These are phyloP conservation scores for Cajanus cajan DNA, from an alignment of 306 rosid species.

Conservation along the genomic window DNA sequence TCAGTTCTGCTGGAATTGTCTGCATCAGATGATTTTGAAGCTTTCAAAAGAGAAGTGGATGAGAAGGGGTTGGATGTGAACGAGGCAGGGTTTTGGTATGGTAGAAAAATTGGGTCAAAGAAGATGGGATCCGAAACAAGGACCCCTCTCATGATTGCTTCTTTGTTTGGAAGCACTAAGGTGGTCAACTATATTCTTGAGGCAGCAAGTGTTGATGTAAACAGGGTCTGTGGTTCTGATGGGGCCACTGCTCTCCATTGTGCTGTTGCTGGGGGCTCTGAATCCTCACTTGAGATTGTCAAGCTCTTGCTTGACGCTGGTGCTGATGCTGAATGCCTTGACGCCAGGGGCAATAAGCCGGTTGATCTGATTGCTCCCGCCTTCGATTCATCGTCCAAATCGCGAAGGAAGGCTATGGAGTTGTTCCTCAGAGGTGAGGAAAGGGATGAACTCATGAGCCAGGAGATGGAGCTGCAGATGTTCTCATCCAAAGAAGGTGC, in stretches of 20 bases:
- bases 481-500: conserved; percentile 46
- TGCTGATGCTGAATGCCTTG: conserved; percentile 57
- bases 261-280: conserved; percentile 79
- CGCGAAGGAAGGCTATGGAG: conserved; percentile 71
- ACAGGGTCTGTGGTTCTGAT: conserved; percentile 72
- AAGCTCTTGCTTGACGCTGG: conserved; percentile 81
- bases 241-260: conserved; percentile 91
- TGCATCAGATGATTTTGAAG: conserved; percentile 75
- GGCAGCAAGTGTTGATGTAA: conserved; percentile 66
- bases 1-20: conserved; percentile 78
- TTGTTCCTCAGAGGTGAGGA: conserved; percentile 65
- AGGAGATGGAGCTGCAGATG: conserved; percentile 51
- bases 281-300: conserved; percentile 59
- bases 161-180: conserved; percentile 74
- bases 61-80: conserved; percentile 63
- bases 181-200: conserved; percentile 67
- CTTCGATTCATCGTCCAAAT: conserved; percentile 41
- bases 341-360: conserved; percentile 62
- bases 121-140: conserved; percentile 89
- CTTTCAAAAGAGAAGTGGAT: conserved; percentile 64
- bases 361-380: conserved; percentile 63
- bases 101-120: conserved; percentile 83
- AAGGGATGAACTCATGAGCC: conserved; percentile 31
- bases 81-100: conserved; percentile 83
- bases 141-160: conserved; percentile 94